Percentiles rank a stretch among this genome's conserved stretches.
phyloP scores from a whole-genome alignment of 1,284 basidiomycete species.

The Trichosporon faecale region DNA sequence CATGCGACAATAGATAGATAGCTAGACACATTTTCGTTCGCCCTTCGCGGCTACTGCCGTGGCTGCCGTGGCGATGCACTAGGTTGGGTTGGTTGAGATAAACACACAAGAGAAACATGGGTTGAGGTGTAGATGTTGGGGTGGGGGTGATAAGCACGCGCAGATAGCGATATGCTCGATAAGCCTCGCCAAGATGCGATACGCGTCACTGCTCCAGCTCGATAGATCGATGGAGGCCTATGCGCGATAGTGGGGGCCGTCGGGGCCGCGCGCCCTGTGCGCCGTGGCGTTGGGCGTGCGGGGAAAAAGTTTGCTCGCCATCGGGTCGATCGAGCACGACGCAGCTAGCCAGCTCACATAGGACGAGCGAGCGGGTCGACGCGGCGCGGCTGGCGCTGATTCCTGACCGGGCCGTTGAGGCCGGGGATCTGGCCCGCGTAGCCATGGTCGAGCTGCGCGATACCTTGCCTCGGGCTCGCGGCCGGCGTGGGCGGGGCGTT shows the following conservation, averaged over 20 bases:
- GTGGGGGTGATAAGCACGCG: neutral
- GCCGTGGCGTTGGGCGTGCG: too few species aligned
- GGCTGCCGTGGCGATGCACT: neutral
- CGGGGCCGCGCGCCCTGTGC: too few species aligned
- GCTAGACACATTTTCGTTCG: slow-evolving; percentile 1
- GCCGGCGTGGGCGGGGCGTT: slow-evolving; percentile 3
- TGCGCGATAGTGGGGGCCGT: neutral
- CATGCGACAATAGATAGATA: neutral
- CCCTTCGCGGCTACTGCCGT: too few species aligned
- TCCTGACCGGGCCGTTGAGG: neutral
- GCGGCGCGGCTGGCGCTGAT: neutral
- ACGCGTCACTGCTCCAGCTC: neutral
- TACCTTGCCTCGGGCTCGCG: slow-evolving; percentile 2
- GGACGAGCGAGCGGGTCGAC: neutral
- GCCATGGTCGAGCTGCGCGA: slow-evolving; percentile 7
- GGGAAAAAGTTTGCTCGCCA: too few species aligned
- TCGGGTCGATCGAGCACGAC: neutral
- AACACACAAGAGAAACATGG: neutral
- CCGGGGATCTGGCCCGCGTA: neutral
- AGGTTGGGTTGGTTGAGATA: neutral
- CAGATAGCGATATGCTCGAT: neutral
- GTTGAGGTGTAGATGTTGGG: neutral
- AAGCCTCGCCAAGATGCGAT: neutral
- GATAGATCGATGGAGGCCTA: neutral
- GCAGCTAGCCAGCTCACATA: neutral